Evolutionary conservation across 2,329 filamentous ascomycete genomes (phyloP), one percentile per base, ranked within the genome.

Genomic region (Beauveria rudraprayagi): DNA sequence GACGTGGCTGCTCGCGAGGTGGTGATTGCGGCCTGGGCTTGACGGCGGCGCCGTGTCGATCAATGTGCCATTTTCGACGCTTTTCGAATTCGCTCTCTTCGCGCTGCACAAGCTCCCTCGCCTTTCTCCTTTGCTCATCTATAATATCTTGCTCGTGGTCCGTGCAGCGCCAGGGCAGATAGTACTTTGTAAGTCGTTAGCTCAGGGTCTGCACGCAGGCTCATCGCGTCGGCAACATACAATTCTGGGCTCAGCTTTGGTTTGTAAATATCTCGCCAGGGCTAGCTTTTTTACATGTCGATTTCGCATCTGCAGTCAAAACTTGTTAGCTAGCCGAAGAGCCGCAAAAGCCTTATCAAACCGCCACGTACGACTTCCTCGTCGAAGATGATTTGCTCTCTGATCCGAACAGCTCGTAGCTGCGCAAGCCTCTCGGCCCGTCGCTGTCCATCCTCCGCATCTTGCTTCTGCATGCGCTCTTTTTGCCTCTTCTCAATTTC

Each of bases 401-500:
- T 79, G 74, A 80, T 82, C 63, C 91, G 82, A 66, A 82, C 75
- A 56, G 76, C 78, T 56, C 79, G 80, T 63, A 91, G 74, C 68
- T 84, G 83, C 48, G 87, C 84, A 56, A 85, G 76, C 68, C 83
- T 86, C 74, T 87, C 85, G 61, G 82, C 81, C 71, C 84, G 84
- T 67, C 84, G 78, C 72, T 85, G 84, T 65, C 87, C 84, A 65
- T 89, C 87, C 72, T 93, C 86, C 64, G 83, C 83, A 66, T 84
- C 85, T 72, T 92, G 89, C 68, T 86, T 80, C 72, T 87, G 85
- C 65, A 88, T 81, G 74, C 87, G 91, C 70, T 89, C 89, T 70
- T 89, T 85, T 73, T 92, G 91, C 66, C 87, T 87, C 73, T 85
- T 87, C 76, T 94, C 92, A 72, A 93, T 92, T 72, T 93, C 92